These are phyloP conservation scores for Tetrapyrgos nigripes DNA, from an alignment of 1,284 basidiomycete species.

Conservation along the genomic window DNA sequence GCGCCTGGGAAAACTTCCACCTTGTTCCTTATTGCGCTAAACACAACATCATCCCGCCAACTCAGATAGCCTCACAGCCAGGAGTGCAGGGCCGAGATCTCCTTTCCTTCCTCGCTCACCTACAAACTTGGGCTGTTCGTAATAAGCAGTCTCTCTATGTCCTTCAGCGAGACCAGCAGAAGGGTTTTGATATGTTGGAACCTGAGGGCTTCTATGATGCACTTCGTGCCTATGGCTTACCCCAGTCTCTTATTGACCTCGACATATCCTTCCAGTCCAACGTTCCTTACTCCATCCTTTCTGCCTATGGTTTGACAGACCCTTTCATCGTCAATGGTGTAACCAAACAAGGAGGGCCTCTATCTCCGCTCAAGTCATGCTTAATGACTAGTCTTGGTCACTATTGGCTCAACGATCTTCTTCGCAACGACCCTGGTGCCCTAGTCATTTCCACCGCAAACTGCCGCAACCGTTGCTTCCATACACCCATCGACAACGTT, in stretches of 20 bases:
- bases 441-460: slow-evolving; percentile 18
- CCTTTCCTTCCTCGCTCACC: slow-evolving; percentile 28
- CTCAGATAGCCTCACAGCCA: slow-evolving; percentile 39
- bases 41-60: slow-evolving; percentile 28
- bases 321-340: slow-evolving; percentile 27
- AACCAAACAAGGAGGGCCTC: slow-evolving; percentile 38
- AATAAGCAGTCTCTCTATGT: slow-evolving; percentile 28
- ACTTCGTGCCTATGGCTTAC: slow-evolving; percentile 36
- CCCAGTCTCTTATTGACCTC: slow-evolving; percentile 30
- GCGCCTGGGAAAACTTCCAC: slow-evolving; percentile 29
- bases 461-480: slow-evolving; percentile 11
- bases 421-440: slow-evolving; percentile 8
- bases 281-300: slow-evolving; percentile 23
- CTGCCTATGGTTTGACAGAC: slow-evolving; percentile 30
- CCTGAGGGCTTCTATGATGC: slow-evolving; percentile 41
- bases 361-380: slow-evolving; percentile 34
- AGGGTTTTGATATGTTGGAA: background rate
- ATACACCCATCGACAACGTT: slow-evolving; percentile 18
- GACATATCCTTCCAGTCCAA: slow-evolving; percentile 30
- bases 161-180: slow-evolving; percentile 26
- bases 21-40: slow-evolving; percentile 29
- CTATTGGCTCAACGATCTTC: slow-evolving; percentile 29
- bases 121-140: slow-evolving; percentile 29
- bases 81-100: slow-evolving; percentile 38
- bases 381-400: slow-evolving; percentile 36